Percentiles rank a stretch among this genome's conserved stretches.
phyloP scores from a whole-genome alignment of 78 protist genomes.

The Dictyostelium intermedium region DNA sequence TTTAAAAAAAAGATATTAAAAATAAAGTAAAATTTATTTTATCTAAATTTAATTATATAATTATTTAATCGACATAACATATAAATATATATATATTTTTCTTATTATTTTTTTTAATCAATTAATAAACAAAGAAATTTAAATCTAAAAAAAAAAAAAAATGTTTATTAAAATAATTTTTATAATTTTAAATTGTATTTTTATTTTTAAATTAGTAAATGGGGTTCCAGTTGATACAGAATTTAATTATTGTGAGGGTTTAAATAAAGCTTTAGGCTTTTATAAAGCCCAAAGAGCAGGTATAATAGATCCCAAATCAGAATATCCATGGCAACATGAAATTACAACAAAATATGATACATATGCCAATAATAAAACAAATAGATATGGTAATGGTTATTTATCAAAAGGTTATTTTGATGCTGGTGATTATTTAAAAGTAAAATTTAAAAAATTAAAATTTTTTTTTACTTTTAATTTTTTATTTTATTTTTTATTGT shows the following conservation, averaged over 20 bases:
- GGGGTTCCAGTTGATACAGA: background rate
- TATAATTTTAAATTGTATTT: background rate
- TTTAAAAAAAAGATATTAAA: too few species aligned
- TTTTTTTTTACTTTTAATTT: background rate
- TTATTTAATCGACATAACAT: too few species aligned
- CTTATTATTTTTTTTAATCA: background rate
- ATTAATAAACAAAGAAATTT: background rate
- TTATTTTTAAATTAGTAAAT: background rate
- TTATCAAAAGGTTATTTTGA: conserved; percentile 17
- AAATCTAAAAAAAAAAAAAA: background rate
- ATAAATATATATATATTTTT: too few species aligned
- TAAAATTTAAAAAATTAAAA: background rate
- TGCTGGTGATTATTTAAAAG: conserved; percentile 16
- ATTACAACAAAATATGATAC: background rate
- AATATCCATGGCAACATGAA: background rate
- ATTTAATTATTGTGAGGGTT: background rate
- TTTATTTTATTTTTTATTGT: background rate
- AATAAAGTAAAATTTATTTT: too few species aligned
- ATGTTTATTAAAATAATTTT: background rate
- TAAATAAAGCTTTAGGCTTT: background rate
- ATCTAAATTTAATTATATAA: too few species aligned
- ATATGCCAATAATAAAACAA: background rate
- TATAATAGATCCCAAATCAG: background rate
- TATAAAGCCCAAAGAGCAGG: background rate
- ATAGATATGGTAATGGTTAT: conserved; percentile 3